Percentiles rank a stretch among this genome's conserved stretches.
Evolutionary conservation across 257 asterid genomes (phyloP).

Genomic region (Nicotiana knightiana): DNA sequence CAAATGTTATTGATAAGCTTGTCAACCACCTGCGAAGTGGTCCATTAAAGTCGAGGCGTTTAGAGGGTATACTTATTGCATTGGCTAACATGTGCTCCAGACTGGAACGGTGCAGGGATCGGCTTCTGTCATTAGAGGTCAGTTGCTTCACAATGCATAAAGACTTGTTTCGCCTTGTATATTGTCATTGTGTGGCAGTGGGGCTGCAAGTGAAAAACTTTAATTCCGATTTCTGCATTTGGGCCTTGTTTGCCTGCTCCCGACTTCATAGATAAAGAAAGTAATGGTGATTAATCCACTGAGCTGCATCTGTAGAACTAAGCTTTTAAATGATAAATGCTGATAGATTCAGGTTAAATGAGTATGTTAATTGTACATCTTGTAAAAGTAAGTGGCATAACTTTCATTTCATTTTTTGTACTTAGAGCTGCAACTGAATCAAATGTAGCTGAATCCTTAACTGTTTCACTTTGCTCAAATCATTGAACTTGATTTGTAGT

Average conservation of each 20-base stretch:
- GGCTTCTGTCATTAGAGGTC: slow-evolving; percentile 64
- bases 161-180: background rate
- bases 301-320: background rate
- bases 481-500: background rate
- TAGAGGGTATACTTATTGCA: slow-evolving; percentile 69
- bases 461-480: background rate
- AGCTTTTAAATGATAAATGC: background rate
- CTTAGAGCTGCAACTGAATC: background rate
- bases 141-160: slow-evolving; percentile 18
- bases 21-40: slow-evolving; percentile 47
- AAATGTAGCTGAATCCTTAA: background rate
- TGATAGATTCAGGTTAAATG: background rate
- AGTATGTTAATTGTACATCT: background rate
- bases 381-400: background rate
- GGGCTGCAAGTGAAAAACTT: background rate
- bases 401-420: background rate
- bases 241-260: slow-evolving; percentile 1
- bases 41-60: slow-evolving; percentile 50
- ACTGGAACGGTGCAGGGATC: slow-evolving; percentile 82
- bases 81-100: slow-evolving; percentile 74
- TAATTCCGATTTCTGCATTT: background rate
- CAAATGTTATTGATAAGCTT: slow-evolving; percentile 54
- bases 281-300: background rate
- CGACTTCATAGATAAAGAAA: background rate
- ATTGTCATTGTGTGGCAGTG: slow-evolving; percentile 11